Base-by-base conservation (phyloP, 495 filamentous ascomycete genomes). In the Penicillium fimorum region DNA sequence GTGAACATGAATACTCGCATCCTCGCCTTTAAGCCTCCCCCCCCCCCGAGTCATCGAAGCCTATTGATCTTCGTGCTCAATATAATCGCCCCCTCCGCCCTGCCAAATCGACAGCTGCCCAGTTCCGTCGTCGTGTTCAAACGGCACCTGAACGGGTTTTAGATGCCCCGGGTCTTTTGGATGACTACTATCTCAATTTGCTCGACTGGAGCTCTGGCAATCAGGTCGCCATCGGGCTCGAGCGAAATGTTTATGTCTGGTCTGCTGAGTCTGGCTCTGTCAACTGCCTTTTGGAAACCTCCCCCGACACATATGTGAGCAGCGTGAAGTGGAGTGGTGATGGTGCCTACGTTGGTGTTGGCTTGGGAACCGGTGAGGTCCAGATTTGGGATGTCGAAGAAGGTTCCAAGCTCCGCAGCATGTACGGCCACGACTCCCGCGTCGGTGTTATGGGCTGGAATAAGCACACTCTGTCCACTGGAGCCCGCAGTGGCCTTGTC, bases 321-420 rank as follows among this genome's bases (percentile, higher is more conserved):
- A 96, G 90, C 58, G 94, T 99, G 58, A 96, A 96, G 73, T 99
- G 95, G 94, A 97, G 93, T 60, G 89, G 88, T 44, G 94, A 99
- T 63, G 95, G 94, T 42, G 92, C 94, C 5, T 97, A 97, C 67
- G 92, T 99, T 49, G 87, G 92, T 55, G 92, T 97, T 60, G 94
- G 94, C 44, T 86, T 99, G 54, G 92, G 91, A 59, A 89, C 91
- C 12, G 94, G 94, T 57, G 94, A 99, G 67, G 90, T 97, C 40
- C 94, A 99, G 73, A 99, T 99, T 70, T 99, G 94, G 94, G 94
- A 99, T 62, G 94, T 97, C 22, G 90, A 96, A 60, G 94, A 99
- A 65, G 86, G 89, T 30, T 86, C 83, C 62, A 97, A 97, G 82
- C 85, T 97, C 37, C 91, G 94, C 65, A 96, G 91, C 79, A 99